phyloP scores from a whole-genome alignment of 805 yeast species.

The Priceomyces medius region DNA sequence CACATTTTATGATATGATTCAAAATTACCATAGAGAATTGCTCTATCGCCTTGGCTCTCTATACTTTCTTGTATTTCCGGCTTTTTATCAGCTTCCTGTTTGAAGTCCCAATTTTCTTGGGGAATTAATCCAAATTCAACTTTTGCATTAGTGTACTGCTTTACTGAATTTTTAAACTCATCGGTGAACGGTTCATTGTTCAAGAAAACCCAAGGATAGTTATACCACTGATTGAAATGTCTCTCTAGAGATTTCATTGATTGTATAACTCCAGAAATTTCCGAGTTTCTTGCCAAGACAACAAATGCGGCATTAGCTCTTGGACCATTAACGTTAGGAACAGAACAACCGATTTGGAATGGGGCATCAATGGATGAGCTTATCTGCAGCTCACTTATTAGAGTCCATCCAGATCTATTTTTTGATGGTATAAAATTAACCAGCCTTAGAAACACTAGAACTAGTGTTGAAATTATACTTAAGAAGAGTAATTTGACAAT shows the following conservation, averaged over 20 bases:
- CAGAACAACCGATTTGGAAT: constrained; percentile 55
- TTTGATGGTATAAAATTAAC: too few species aligned
- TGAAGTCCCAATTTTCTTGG: constrained; percentile 66
- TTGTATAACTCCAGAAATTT: constrained; percentile 69
- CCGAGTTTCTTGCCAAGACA: constrained; percentile 78
- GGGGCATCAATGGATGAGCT: constrained; percentile 34
- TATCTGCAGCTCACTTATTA: constrained; percentile 10
- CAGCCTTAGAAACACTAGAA: background rate
- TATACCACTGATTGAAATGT: constrained; percentile 90
- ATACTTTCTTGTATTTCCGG: constrained; percentile 58
- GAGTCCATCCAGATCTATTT: too few species aligned
- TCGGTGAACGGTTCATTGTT: constrained; percentile 75
- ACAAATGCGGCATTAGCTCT: constrained; percentile 84
- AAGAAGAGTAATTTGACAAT: background rate
- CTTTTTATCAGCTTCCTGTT: constrained; percentile 34
- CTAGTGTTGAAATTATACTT: background rate
- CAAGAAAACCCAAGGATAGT: constrained; percentile 88
- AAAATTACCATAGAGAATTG: constrained; percentile 78
- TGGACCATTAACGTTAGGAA: constrained; percentile 37
- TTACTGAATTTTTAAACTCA: constrained; percentile 57
- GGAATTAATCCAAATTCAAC: constrained; percentile 73
- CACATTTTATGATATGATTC: constrained; percentile 93
- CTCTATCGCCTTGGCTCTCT: constrained; percentile 76
- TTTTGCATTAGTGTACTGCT: constrained; percentile 52
- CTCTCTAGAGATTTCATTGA: constrained; percentile 77